These are phyloP conservation scores for Alternaria hordeiaustralica DNA, from an alignment of 2,329 filamentous ascomycete species.

Conservation along the genomic window DNA sequence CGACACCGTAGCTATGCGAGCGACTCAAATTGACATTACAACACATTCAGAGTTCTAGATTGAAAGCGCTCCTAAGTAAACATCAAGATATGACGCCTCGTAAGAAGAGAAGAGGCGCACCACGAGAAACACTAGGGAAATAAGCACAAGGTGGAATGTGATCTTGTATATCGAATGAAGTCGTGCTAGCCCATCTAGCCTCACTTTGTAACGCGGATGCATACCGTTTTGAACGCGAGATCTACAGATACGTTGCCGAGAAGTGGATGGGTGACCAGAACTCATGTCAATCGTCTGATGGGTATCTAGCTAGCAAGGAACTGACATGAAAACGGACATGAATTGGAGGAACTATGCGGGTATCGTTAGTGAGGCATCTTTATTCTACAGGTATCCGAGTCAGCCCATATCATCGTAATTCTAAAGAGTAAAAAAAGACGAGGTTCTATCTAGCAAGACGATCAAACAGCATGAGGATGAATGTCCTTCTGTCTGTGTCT, in stretches of 20 bases:
- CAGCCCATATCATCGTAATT: background rate
- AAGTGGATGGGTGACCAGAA: background rate
- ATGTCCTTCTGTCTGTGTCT: conserved; percentile 19
- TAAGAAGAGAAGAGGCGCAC: background rate
- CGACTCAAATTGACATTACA: background rate
- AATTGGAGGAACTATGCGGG: background rate
- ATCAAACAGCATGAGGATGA: conserved; percentile 14
- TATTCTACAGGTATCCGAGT: background rate
- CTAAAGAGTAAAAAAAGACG: background rate
- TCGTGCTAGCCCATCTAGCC: background rate
- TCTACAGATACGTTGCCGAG: background rate
- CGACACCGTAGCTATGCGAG: background rate
- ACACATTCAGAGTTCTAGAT: background rate
- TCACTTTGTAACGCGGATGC: background rate
- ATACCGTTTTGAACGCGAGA: background rate
- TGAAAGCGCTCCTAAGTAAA: background rate
- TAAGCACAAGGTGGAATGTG: background rate
- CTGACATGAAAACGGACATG: background rate
- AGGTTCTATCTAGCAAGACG: background rate
- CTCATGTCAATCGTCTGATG: background rate
- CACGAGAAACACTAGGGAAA: background rate
- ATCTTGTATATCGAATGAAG: background rate
- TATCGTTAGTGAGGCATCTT: background rate
- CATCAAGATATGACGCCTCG: background rate
- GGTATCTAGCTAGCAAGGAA: conserved; percentile 9